Evolutionary conservation across 192 early-diverging fungal species (phyloP), one percentile per base, ranked within the genome.

Genomic region (Paraglomus brasilianum): DNA sequence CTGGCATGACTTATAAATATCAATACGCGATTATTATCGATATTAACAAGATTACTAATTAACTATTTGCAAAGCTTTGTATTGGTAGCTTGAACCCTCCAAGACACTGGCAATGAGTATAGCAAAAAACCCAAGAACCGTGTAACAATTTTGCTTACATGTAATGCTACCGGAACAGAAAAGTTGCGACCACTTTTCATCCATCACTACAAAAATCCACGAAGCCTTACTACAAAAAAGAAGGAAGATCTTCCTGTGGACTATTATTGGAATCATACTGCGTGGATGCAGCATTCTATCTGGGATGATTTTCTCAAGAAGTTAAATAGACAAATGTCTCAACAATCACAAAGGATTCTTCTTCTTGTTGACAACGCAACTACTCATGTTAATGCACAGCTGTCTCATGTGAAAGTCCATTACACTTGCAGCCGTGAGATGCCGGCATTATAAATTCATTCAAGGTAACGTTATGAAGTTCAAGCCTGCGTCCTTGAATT

Each of bases 201-300:
- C 19, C 19, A 53, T 53, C 22, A 17, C 14, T 59, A 40, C 43
- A 59, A 59, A 59, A 59, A 10, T 53, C 19, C 52, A 10, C 52
- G 19, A 53, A 6, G 7, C 7, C 19, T 53, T n/a, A 10, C 7
- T 21, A 17, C 5, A 8, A 53, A 19, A 8, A 53, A 53, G 7
- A 53, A 21, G 22, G 19, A 53, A 9, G 22, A 17, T 7, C 22
- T 53, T 19, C 19, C 52, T 19, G 19, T 53, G 22, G 22, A 17
- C n/a, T 53, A 53, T 53, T 53, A 53, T 17, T 53, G 19, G 19
- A 53, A 53, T 21, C 9, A 6, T 9, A n/a, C 19, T 53, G 52
- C 52, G 14, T 53, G 52, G 52, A 53, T 53, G 19, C 52, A 53
- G n/a, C 13, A 36, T 5, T 59, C 57, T 42, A 59, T 59, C 17